Evolutionary conservation across 1,139 yeast genomes (phyloP), one percentile per base, ranked within the genome.

Genomic region (Hyphopichia burtonii): DNA sequence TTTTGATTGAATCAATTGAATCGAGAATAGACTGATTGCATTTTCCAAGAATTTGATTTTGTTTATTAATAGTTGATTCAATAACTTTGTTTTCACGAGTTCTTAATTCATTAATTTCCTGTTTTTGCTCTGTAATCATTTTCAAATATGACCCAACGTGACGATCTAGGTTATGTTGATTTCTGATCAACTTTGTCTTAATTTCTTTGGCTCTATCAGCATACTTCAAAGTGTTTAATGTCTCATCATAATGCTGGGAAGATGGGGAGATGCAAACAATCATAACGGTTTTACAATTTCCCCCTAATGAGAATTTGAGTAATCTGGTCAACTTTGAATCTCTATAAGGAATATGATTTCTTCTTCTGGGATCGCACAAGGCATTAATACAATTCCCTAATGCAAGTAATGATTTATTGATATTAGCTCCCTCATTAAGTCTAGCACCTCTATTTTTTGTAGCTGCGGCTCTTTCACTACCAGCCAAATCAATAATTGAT

Each of bases 321-420:
- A 91, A 67, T 50, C 98, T 67, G 0, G 98, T 91, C 41, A 91
- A 71, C 54, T 90, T 90, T 5, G 96, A 88, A 60, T 91, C 96
- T 51, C 98, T 66, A 61, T 87, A 91, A 0, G 98, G 98, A 11
- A 93, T 79, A 64, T 91, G 97, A 46, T 80, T 76, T 41, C 80
- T 65, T 45, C 80, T 66, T 44, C 83, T 67, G 1, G 83, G 81
- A 54, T 83, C 93, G 65, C 96, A 88, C 40, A 90, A 70, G 1
- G 97, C 96, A 60, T 89, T 90, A 50, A 93, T 91, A 61, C 98
- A 91, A 57, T 90, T 91, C 0, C 98, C 98, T 39, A 93, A 70
- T 0, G 98, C 96, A 42, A 91, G 66, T 37, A 91, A 66, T 0
- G 96, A 89, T 57, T 83, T 82, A 66, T 91, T 91, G 54, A 91